A percentile compares a stretch with the other conserved stretches of the same genome.
Evolutionary conservation across 306 rosid genomes (phyloP).

Genomic region (Inga leiocalycina): DNA sequence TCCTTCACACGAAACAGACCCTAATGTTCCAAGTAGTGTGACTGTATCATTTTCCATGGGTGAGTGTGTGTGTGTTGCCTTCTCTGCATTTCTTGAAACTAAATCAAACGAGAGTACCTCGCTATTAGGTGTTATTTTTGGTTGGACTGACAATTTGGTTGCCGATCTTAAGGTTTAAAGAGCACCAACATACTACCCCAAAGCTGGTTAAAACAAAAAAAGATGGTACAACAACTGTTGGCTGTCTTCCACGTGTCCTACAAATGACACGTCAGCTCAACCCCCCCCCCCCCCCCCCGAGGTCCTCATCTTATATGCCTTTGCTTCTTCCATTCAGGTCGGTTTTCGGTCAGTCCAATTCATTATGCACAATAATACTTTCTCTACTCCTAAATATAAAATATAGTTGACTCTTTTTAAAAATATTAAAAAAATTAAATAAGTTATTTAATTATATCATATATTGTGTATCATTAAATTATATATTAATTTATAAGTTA

Average conservation of each 20-base stretch:
- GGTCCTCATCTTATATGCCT: neutral
- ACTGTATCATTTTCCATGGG: too few species aligned
- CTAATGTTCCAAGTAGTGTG: too few species aligned
- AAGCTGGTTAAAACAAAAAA: neutral
- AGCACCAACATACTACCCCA: neutral
- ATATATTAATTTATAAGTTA: too few species aligned
- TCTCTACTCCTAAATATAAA: too few species aligned
- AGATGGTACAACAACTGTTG: neutral
- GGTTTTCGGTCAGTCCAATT: slow-evolving; percentile 24
- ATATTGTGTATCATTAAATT: too few species aligned
- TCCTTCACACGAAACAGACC: too few species aligned
- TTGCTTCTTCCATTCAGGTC: neutral
- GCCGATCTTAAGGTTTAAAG: neutral
- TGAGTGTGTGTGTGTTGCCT: too few species aligned
- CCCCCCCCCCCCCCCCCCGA: neutral
- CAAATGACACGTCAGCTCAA: slow-evolving; percentile 24
- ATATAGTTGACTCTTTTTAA: too few species aligned
- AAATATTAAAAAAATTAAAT: too few species aligned
- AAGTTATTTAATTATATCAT: too few species aligned
- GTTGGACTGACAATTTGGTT: neutral
- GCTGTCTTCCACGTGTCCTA: slow-evolving; percentile 28
- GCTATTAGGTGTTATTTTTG: neutral
- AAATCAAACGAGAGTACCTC: neutral
- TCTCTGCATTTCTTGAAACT: neutral
- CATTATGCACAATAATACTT: neutral